phyloP scores from a whole-genome alignment of 1,284 basidiomycete genomes.

The Exobasidium cylindrosporum region DNA sequence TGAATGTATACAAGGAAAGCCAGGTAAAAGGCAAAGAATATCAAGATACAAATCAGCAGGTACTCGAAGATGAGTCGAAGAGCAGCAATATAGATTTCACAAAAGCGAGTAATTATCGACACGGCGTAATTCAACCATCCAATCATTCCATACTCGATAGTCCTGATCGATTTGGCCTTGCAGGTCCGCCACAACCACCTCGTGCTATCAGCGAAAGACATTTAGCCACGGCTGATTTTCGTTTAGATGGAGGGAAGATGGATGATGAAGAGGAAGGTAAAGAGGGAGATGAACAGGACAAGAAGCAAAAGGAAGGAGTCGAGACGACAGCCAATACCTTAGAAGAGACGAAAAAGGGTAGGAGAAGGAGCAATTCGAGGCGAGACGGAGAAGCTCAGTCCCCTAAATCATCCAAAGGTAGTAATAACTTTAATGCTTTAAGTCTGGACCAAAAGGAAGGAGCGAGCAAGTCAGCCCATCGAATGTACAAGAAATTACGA shows the following conservation, averaged over 20 bases:
- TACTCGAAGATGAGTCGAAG: neutral
- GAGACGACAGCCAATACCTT: slow-evolving; percentile 1
- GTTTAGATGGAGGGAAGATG: slow-evolving; percentile 26
- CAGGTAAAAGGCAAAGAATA: neutral
- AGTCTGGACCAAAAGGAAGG: neutral
- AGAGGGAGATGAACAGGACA: neutral
- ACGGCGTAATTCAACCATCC: slow-evolving; percentile 7
- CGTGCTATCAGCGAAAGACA: slow-evolving; percentile 46
- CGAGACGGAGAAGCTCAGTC: slow-evolving; percentile 12
- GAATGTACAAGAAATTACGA: neutral
- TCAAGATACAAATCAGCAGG: neutral
- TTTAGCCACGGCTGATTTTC: slow-evolving; percentile 43
- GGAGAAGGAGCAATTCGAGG: slow-evolving; percentile 3
- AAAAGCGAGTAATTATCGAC: slow-evolving; percentile 5
- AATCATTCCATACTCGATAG: slow-evolving; percentile 24
- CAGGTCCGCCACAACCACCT: slow-evolving; percentile 45
- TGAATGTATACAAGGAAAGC: too few relatives aligned
- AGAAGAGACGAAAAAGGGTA: neutral
- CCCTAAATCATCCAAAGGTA: neutral
- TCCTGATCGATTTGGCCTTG: slow-evolving; percentile 45
- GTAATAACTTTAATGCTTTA: neutral
- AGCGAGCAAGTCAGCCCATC: slow-evolving; percentile 11
- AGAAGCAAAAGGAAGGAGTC: slow-evolving; percentile 4
- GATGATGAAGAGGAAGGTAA: slow-evolving; percentile 13
- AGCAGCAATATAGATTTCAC: neutral